Conservation (phyloP, 2,329 filamentous ascomycete species). For the Aspergillus sergii region DNA sequence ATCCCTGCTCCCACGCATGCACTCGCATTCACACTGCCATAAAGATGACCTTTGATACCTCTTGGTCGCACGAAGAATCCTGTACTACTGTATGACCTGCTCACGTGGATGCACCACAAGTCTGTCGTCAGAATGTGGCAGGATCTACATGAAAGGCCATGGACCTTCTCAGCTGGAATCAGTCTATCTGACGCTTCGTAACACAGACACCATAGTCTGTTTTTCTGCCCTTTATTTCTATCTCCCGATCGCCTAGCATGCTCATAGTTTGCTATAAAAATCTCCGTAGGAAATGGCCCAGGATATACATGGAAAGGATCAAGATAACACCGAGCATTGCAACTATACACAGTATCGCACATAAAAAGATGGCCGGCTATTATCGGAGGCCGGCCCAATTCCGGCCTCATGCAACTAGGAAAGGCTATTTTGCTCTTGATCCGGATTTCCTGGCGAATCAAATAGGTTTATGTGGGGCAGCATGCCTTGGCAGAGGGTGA, state of each 20-base stretch:
- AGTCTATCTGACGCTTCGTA: not conserved
- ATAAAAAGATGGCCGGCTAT: constrained; percentile 31
- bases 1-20: constrained; percentile 1
- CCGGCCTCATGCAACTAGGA: constrained; percentile 41
- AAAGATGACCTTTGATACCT: not conserved
- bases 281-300: not conserved
- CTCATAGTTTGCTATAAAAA: not conserved
- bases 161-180: not conserved
- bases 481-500: constrained; percentile 23
- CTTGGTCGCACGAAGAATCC: not conserved
- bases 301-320: not conserved
- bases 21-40: not conserved
- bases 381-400: constrained; percentile 45
- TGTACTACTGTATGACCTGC: not conserved
- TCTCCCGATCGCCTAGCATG: not conserved
- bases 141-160: not conserved
- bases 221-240: not conserved
- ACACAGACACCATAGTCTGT: not conserved
- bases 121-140: not conserved
- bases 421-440: constrained; percentile 25
- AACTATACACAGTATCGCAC: not conserved
- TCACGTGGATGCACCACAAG: not conserved
- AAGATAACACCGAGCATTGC: not conserved
- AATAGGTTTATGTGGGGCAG: not conserved
- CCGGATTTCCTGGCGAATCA: constrained; percentile 25